These are phyloP conservation scores for Didymella pinodella DNA, from an alignment of 2,329 filamentous ascomycete species.

Conservation along the genomic window DNA sequence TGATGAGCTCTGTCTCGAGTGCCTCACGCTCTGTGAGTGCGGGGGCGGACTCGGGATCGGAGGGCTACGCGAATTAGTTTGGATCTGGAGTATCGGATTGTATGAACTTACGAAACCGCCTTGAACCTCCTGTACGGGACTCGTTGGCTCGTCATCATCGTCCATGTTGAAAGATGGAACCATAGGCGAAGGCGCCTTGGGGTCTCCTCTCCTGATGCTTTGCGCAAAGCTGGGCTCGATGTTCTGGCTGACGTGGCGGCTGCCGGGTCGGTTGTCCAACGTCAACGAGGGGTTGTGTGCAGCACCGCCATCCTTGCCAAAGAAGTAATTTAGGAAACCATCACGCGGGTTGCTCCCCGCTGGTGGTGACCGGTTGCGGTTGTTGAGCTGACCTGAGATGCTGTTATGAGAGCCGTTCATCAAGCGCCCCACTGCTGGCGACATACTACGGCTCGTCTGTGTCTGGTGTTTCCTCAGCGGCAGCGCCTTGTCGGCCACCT, in stretches of 20 bases:
- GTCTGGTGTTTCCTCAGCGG: constrained; percentile 67
- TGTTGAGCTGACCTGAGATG: constrained; percentile 72
- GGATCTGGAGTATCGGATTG: not conserved
- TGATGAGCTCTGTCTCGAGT: constrained; percentile 96
- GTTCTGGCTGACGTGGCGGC: constrained; percentile 78
- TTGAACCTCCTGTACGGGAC: constrained; percentile 52
- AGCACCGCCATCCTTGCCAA: constrained; percentile 85
- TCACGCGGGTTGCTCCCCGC: constrained; percentile 72
- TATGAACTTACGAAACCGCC: constrained; percentile 66
- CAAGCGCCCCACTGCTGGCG: constrained; percentile 72
- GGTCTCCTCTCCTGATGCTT: constrained; percentile 77
- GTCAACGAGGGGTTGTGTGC: constrained; percentile 52
- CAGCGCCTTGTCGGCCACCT: constrained; percentile 64
- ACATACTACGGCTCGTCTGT: constrained; percentile 78
- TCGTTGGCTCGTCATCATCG: constrained; percentile 54
- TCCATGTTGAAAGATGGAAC: constrained; percentile 16
- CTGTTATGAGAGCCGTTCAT: constrained; percentile 66
- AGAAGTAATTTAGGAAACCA: constrained; percentile 98
- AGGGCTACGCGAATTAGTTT: constrained; percentile 45
- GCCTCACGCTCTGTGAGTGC: constrained; percentile 94
- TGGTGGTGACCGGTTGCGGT: constrained; percentile 67
- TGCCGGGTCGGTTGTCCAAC: constrained; percentile 51
- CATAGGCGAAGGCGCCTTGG: constrained; percentile 57
- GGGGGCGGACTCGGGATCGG: constrained; percentile 69
- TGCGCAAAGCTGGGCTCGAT: constrained; percentile 83